Evolutionary conservation across 2,329 filamentous ascomycete genomes (phyloP).

Genomic region (Fonsecaea pugnacius): DNA sequence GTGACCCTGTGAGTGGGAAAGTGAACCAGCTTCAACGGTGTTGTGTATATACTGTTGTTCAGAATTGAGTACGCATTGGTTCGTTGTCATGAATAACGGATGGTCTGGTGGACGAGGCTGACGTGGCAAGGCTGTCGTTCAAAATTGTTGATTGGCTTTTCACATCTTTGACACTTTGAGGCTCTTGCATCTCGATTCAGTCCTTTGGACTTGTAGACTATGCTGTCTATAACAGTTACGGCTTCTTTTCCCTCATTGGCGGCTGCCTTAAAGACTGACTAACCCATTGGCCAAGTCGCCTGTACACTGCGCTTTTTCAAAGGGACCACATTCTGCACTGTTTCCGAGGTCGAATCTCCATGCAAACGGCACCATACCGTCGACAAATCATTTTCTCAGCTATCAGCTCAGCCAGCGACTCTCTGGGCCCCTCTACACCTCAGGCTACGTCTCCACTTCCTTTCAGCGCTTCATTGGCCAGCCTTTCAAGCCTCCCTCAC

Average conservation of each 20-base stretch:
- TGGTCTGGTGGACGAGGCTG: not conserved
- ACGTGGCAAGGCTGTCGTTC: not conserved
- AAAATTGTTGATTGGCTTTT: not conserved
- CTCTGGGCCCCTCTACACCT: constrained; percentile 55
- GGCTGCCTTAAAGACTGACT: not conserved
- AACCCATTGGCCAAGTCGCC: not conserved
- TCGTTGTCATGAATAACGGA: not conserved
- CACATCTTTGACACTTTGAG: not conserved
- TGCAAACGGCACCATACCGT: not conserved
- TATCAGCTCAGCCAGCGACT: not conserved
- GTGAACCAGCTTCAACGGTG: too few species aligned
- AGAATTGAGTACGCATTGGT: not conserved
- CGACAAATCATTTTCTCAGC: not conserved
- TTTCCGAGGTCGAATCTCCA: not conserved
- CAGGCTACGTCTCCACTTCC: constrained; percentile 61
- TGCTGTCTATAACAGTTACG: not conserved
- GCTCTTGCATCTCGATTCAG: not conserved
- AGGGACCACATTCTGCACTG: not conserved
- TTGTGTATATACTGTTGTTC: not conserved
- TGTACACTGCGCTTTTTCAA: too few species aligned
- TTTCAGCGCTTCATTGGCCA: constrained; percentile 50
- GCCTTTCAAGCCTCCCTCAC: constrained; percentile 45
- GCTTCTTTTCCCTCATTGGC: not conserved
- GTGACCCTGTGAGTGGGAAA: constrained; percentile 23
- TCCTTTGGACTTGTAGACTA: not conserved